Percentiles rank a stretch among this genome's conserved stretches.
These are phyloP conservation scores for Blepharisma japonicum DNA, from an alignment of 73 alveolate species.

Conservation along the genomic window DNA sequence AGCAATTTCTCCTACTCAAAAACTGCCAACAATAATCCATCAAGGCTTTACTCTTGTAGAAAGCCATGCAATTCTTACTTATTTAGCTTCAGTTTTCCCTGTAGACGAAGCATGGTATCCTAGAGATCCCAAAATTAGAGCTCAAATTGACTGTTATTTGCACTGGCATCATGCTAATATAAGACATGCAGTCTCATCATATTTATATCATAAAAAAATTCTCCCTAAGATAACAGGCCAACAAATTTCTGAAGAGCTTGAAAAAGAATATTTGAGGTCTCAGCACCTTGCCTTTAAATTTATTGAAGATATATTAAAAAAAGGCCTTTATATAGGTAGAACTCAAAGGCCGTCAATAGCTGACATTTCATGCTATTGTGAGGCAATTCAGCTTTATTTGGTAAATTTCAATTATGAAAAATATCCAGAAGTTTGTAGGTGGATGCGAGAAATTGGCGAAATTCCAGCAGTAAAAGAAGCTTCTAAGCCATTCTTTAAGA, in stretches of 20 bases:
- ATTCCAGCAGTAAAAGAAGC: not conserved
- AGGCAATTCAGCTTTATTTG: not conserved
- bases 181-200: slow-evolving; percentile 32
- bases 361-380: not conserved
- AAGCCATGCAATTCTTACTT: slow-evolving; percentile 58
- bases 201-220: not conserved
- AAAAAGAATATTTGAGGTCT: not conserved
- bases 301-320: not conserved
- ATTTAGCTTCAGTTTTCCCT: slow-evolving; percentile 37
- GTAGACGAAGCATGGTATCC: slow-evolving; percentile 67
- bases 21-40: slow-evolving; percentile 55
- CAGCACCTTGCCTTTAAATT: not conserved
- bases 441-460: not conserved
- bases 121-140: slow-evolving; percentile 36
- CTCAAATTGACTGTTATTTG: slow-evolving; percentile 42
- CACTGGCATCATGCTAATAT: slow-evolving; percentile 64
- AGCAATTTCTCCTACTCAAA: slow-evolving; percentile 35
- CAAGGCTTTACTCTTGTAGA: slow-evolving; percentile 43
- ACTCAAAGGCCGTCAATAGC: not conserved
- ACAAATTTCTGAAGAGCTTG: not conserved
- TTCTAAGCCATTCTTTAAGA: not conserved
- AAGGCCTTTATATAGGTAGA: not conserved
- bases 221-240: not conserved
- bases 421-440: not conserved
- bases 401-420: not conserved